Evolutionary conservation across 2,329 filamentous ascomycete genomes (phyloP).

Genomic region (Neocatenulostroma microsporum): DNA sequence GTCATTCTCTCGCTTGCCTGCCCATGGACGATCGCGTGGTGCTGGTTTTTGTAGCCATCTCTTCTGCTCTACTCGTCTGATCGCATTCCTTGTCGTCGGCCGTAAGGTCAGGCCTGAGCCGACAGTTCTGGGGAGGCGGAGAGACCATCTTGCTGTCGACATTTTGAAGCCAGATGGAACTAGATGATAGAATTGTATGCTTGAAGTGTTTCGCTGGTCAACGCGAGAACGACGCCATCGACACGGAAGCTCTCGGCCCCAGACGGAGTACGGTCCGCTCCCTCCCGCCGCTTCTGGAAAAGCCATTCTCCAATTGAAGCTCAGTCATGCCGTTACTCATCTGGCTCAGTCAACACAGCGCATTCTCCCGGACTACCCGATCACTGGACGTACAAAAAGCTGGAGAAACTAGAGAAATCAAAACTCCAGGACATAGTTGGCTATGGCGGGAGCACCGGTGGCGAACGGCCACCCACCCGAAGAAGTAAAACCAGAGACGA

Average conservation of each 20-base stretch:
- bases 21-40: slow-evolving; percentile 14
- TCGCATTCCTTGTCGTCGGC: neutral
- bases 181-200: too few species aligned
- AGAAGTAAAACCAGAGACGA: too few species aligned
- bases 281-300: neutral
- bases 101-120: neutral
- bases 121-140: slow-evolving; percentile 12
- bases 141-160: slow-evolving; percentile 14
- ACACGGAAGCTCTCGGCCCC: neutral
- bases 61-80: slow-evolving; percentile 9
- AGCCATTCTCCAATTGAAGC: too few species aligned
- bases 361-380: too few species aligned
- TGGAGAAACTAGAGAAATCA: too few species aligned
- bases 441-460: too few species aligned
- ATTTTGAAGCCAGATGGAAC: too few species aligned
- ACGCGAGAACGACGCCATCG: too few species aligned
- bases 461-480: slow-evolving; percentile 9
- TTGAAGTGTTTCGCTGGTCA: too few species aligned
- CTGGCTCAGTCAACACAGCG: neutral
- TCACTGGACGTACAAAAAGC: too few species aligned
- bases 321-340: neutral
- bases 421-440: too few species aligned
- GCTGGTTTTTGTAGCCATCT: slow-evolving; percentile 16
- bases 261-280: neutral
- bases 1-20: slow-evolving; percentile 6